Percentiles rank a stretch among this genome's conserved stretches.
Evolutionary conservation across 2,329 filamentous ascomycete species (phyloP).

Genomic region (Gaeumannomyces sp.): DNA sequence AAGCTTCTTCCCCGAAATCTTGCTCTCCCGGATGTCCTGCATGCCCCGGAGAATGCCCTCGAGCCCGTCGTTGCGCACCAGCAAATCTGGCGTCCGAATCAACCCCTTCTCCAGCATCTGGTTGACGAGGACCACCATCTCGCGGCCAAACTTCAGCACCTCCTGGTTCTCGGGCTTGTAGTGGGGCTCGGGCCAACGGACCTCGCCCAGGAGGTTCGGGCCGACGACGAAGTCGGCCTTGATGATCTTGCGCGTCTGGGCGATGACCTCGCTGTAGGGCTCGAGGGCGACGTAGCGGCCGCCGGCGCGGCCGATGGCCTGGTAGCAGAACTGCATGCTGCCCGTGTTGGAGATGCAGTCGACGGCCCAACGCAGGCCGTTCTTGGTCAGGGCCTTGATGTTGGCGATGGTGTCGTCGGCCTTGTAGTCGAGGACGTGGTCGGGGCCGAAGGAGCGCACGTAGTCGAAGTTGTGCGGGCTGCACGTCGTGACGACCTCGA

Average conservation of each 20-base stretch:
- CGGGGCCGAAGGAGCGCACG: slow-evolving; percentile 39
- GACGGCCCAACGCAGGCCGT: slow-evolving; percentile 36
- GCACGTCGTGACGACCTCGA: slow-evolving; percentile 11
- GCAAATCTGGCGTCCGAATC: no score
- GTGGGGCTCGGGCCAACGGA: no score
- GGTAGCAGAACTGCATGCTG: slow-evolving; percentile 31
- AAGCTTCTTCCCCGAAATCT: no score
- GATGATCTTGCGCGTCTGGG: slow-evolving; percentile 11
- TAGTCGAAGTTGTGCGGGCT: slow-evolving; percentile 43
- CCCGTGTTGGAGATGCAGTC: slow-evolving; percentile 40
- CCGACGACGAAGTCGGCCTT: slow-evolving; percentile 9
- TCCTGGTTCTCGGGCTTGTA: no score
- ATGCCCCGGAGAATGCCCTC: no score
- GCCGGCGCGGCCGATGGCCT: slow-evolving; percentile 25
- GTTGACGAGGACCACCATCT: no score
- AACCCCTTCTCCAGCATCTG: no score
- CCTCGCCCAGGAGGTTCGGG: background rate
- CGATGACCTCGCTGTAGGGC: slow-evolving; percentile 7
- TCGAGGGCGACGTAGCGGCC: slow-evolving; percentile 19
- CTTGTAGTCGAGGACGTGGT: slow-evolving; percentile 43
- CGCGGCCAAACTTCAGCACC: no score
- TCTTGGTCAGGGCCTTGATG: slow-evolving; percentile 38
- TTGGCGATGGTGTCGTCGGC: slow-evolving; percentile 32
- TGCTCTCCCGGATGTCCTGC: no score
- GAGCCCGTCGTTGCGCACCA: no score